phyloP scores from a whole-genome alignment of 495 filamentous ascomycete genomes.

The Penicillium lividum region DNA sequence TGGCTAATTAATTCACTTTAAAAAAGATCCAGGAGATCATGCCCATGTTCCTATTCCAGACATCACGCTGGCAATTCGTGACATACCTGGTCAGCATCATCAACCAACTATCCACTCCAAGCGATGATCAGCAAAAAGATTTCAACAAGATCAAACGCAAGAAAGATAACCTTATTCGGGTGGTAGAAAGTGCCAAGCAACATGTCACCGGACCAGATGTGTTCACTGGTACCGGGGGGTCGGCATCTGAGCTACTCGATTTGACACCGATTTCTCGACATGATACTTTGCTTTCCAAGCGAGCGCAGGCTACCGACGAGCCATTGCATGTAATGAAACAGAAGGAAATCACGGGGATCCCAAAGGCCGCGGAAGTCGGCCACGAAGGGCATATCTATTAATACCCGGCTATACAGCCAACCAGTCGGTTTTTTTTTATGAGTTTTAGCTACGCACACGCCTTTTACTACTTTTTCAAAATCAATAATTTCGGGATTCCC shows the following conservation, averaged over 20 bases:
- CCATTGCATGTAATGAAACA: constrained; percentile 32
- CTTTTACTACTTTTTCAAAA: not conserved
- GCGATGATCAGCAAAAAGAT: constrained; percentile 28
- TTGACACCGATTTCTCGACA: constrained; percentile 33
- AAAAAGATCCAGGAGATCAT: constrained; percentile 79
- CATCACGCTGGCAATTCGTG: constrained; percentile 76
- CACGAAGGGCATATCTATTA: constrained; percentile 47
- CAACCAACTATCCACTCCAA: constrained; percentile 43
- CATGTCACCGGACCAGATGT: constrained; percentile 42
- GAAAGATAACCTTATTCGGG: constrained; percentile 44
- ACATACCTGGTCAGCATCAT: constrained; percentile 62
- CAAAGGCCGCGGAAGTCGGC: constrained; percentile 45
- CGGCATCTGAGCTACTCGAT: constrained; percentile 28
- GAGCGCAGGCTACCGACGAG: constrained; percentile 25
- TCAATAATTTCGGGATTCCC: not conserved
- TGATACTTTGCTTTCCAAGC: constrained; percentile 32
- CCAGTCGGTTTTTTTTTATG: not conserved
- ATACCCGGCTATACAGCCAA: constrained; percentile 11
- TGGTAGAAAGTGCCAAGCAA: constrained; percentile 31
- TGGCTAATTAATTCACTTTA: constrained; percentile 11
- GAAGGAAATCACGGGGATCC: constrained; percentile 50
- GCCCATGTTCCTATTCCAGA: constrained; percentile 83
- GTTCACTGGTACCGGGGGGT: constrained; percentile 28
- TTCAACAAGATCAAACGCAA: constrained; percentile 36
- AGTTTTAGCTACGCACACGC: constrained; percentile 3